Conservation (phyloP, 768 basidiomycete genomes). For the Brasilioporus rufonigricans region DNA sequence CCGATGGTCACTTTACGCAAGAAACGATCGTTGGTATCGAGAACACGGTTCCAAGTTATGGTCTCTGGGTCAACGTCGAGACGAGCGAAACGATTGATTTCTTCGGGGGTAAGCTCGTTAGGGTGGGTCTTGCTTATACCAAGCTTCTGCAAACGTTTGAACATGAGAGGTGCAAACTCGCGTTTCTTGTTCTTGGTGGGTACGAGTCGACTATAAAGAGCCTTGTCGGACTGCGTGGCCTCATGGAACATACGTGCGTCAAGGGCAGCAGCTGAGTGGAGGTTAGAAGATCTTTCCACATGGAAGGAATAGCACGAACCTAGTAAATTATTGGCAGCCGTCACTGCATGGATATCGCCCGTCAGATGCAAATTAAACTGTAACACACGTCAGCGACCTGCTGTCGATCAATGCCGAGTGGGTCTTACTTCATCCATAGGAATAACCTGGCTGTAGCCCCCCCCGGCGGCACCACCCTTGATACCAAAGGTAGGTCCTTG, state of each 20-base stretch:
- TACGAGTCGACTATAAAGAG: conserved; percentile 87
- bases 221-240: conserved; percentile 93
- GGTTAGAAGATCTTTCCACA: conserved; percentile 3
- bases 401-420: neutral
- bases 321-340: conserved; percentile 95
- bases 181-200: conserved; percentile 92
- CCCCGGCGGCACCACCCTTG: conserved; percentile 98
- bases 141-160: conserved; percentile 92
- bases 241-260: conserved; percentile 99
- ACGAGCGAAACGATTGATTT: conserved; percentile 85
- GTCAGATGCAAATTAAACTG: conserved; percentile 96
- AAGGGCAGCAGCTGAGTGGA: conserved; percentile 78
- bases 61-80: conserved; percentile 88
- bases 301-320: conserved; percentile 43
- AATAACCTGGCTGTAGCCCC: conserved; percentile 98
- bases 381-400: conserved; percentile 2
- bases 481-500: conserved; percentile 99
- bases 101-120: conserved; percentile 88
- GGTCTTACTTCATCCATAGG: conserved; percentile 90
- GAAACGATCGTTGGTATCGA: conserved; percentile 97
- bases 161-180: conserved; percentile 93
- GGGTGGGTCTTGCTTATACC: conserved; percentile 95
- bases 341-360: conserved; percentile 97
- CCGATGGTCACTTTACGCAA: conserved; percentile 92
- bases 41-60: conserved; percentile 96